These are phyloP conservation scores for Thamnidium elegans DNA, from an alignment of 192 early-diverging fungal genomes.

Conservation along the genomic window DNA sequence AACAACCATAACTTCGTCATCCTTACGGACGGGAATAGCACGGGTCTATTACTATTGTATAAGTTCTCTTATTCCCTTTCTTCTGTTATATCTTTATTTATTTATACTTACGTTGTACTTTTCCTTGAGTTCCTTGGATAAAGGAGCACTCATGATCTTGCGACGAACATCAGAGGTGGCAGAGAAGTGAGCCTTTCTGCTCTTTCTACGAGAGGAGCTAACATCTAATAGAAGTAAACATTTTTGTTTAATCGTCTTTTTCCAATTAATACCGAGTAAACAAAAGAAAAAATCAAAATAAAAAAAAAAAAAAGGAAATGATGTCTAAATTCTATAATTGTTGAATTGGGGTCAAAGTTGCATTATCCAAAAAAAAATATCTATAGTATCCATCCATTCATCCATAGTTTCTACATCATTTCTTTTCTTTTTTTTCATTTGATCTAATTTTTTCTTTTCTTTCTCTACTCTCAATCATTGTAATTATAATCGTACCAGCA, in stretches of 20 bases:
- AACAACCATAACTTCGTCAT: conserved; percentile 96
- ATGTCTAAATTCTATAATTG: too few species aligned
- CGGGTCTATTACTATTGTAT: conserved; percentile 55
- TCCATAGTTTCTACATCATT: conserved; percentile 11
- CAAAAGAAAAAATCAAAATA: too few species aligned
- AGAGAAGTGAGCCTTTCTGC: conserved; percentile 98
- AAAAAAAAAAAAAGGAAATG: too few species aligned
- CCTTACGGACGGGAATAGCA: conserved; percentile 94
- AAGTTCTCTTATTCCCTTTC: not conserved
- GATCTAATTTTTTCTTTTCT: conserved; percentile 4
- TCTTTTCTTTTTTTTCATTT: conserved; percentile 10
- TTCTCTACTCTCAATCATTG: not conserved
- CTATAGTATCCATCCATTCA: not conserved
- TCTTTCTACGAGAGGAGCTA: conserved; percentile 88
- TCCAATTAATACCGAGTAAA: not conserved
- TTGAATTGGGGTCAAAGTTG: not conserved
- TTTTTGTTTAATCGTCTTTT: not conserved
- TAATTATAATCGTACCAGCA: conserved; percentile 22
- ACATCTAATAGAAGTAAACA: conserved; percentile 55
- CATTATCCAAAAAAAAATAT: not conserved
- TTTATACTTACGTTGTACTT: conserved; percentile 80
- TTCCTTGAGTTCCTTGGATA: conserved; percentile 98
- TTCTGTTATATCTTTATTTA: not conserved
- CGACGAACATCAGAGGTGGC: conserved; percentile 92
- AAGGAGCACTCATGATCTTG: conserved; percentile 93